phyloP scores from a whole-genome alignment of 2,329 filamentous ascomycete genomes.

The Tolypocladium inflatum region DNA sequence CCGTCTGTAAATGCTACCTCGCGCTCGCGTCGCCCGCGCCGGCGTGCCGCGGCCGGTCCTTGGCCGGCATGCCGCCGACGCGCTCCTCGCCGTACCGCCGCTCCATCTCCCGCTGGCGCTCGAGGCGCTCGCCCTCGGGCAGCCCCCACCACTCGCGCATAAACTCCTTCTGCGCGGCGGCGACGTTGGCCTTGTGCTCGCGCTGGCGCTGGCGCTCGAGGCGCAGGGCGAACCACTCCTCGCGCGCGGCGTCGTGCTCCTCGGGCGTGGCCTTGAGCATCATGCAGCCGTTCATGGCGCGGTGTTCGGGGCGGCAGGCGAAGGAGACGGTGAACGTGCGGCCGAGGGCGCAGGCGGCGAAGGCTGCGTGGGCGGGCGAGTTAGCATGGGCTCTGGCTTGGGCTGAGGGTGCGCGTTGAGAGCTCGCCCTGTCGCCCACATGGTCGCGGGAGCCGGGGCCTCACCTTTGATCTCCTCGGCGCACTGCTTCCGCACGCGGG shows the following conservation, averaged over 20 bases:
- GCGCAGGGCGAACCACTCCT: conserved; percentile 83
- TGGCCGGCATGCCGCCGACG: conserved; percentile 42
- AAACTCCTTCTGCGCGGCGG: conserved; percentile 54
- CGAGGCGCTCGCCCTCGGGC: conserved; percentile 44
- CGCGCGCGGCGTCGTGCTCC: conserved; percentile 78
- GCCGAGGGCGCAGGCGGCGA: conserved; percentile 79
- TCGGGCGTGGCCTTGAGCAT: conserved; percentile 71
- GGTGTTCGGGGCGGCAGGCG: conserved; percentile 69
- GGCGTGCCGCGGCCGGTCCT: conserved; percentile 12
- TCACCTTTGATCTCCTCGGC: conserved; percentile 68
- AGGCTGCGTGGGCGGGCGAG: conserved; percentile 46
- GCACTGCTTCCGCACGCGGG: conserved; percentile 67
- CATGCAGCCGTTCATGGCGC: conserved; percentile 93
- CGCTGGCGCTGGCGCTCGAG: conserved; percentile 60
- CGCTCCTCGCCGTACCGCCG: conserved; percentile 40
- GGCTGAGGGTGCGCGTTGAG: background rate
- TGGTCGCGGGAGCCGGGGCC: background rate
- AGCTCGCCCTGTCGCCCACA: background rate
- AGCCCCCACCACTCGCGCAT: conserved; percentile 60
- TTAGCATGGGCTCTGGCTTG: background rate
- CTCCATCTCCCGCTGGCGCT: conserved; percentile 40
- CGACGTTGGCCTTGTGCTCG: conserved; percentile 52
- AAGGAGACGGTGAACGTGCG: conserved; percentile 85
- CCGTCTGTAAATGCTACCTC: background rate
- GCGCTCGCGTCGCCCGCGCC: background rate